Percentiles rank a stretch among this genome's conserved stretches.
phyloP scores from a whole-genome alignment of 2,329 filamentous ascomycete species.

The Botrytis tulipae region DNA sequence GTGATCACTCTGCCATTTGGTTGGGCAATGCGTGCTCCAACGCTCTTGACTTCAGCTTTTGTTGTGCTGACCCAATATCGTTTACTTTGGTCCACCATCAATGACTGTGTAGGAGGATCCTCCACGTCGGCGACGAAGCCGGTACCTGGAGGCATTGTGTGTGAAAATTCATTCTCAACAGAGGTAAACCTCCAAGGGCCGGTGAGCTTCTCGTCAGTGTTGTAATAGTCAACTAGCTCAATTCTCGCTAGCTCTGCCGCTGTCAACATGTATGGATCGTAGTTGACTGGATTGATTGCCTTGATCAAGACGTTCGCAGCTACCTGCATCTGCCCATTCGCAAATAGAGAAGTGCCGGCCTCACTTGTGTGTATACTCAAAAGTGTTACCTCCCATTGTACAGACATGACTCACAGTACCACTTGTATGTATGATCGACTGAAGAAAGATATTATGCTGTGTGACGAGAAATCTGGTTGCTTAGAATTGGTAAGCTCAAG shows the following conservation, averaged over 20 bases:
- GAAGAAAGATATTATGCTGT: not conserved
- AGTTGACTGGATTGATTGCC: conserved; percentile 6
- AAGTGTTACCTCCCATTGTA: conserved; percentile 1
- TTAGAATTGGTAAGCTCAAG: not conserved
- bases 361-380: not conserved
- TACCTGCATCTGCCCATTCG: conserved; percentile 6
- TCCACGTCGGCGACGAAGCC: not conserved
- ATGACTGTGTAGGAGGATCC: not conserved
- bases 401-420: not conserved
- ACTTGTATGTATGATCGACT: not conserved
- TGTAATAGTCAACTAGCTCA: conserved; percentile 13
- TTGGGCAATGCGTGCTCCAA: conserved; percentile 3
- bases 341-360: conserved; percentile 3
- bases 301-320: conserved; percentile 7
- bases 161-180: conserved; percentile 6
- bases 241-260: not conserved
- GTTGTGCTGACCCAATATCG: conserved; percentile 16
- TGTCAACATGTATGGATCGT: not conserved
- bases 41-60: not conserved
- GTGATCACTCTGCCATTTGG: not conserved
- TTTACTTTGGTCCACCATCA: not conserved
- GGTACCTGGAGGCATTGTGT: not conserved
- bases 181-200: conserved; percentile 1
- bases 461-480: not conserved
- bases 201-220: not conserved